Evolutionary conservation across 225 moss, liverwort and hornwort genomes (phyloP).

Genomic region (Physcomitrellopsis africana): DNA sequence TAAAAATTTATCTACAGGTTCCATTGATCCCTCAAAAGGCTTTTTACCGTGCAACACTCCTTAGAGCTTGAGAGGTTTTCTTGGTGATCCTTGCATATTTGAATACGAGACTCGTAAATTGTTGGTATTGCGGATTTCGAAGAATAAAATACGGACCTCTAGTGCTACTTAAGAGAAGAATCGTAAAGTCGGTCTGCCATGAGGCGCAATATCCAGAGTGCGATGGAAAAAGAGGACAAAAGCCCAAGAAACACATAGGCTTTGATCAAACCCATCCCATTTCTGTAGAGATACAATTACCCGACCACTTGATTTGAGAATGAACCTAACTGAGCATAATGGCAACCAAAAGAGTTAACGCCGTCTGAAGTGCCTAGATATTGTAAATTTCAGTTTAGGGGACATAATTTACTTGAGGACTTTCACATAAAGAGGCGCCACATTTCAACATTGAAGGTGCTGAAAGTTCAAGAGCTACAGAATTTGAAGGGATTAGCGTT

Average conservation of each 20-base stretch:
- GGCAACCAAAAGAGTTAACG: background rate
- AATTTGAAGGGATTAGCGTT: background rate
- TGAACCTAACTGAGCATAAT: background rate
- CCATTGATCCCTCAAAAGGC: too few relatives aligned
- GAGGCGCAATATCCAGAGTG: too few relatives aligned
- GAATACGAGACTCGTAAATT: too few relatives aligned
- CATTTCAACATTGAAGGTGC: background rate
- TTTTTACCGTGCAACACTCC: too few relatives aligned
- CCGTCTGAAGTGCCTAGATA: background rate
- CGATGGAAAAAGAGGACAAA: background rate
- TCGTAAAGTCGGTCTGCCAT: background rate
- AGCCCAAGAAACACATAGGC: background rate
- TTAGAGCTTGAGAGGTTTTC: too few relatives aligned
- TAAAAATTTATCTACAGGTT: too few relatives aligned
- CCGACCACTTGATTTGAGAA: background rate
- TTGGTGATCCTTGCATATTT: too few relatives aligned
- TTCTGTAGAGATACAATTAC: background rate
- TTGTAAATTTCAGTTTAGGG: background rate
- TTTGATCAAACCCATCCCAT: background rate
- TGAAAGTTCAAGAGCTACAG: background rate
- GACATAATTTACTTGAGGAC: background rate
- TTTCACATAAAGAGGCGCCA: background rate
- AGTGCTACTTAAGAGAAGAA: background rate
- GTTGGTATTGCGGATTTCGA: too few relatives aligned
- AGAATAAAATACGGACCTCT: too few relatives aligned